Base-by-base conservation (phyloP, 2,329 filamentous ascomycete species). In the Scolecobasidium constrictum region DNA sequence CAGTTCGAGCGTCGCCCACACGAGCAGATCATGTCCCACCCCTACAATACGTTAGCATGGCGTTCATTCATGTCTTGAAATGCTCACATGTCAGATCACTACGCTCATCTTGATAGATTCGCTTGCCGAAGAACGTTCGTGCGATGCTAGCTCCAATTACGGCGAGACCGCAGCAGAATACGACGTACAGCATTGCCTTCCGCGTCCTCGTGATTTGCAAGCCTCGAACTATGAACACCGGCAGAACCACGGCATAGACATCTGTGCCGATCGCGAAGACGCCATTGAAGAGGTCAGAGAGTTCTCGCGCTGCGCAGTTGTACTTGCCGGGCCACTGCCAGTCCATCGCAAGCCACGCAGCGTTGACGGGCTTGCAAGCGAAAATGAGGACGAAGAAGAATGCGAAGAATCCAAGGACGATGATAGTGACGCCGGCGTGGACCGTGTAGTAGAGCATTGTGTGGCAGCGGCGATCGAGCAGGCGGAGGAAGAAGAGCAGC, bases 311-410 rank as follows among this genome's bases (percentile, higher is more conserved):
- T 6, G 44, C 38, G 42, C 53, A 56, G 9, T 42, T 28, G 19
- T 44, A 42, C 20, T 38, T 11, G 7, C n/a, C 16, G 9, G 31
- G 36, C 19, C 38, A 37, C 11, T n/a, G 48, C 9, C 49, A 37
- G 42, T 57, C 44, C 34, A 55, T 52, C 9, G 54, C 47, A 39
- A 50, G 55, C 60, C 60, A 63, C 40, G 60, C 61, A 12, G 55
- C 55, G 16, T 55, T 37, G 3, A 52, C 53, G 0, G 56, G 56
- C 13, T 49, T 48, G 42, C 56, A 59, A 1, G 49, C 53, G 43
- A 57, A 56, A 4, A 56, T 47, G 9, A 49, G 46, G 42, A 56
- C 55, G 43, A 49, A 46, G 31, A 56, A 38, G 17, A 53, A 41
- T 6, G 56, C 50, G n/a, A 53, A 46, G 3, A 35, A 51, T 19